phyloP scores from a whole-genome alignment of 2,329 filamentous ascomycete genomes.

The Corinectria fuckeliana region DNA sequence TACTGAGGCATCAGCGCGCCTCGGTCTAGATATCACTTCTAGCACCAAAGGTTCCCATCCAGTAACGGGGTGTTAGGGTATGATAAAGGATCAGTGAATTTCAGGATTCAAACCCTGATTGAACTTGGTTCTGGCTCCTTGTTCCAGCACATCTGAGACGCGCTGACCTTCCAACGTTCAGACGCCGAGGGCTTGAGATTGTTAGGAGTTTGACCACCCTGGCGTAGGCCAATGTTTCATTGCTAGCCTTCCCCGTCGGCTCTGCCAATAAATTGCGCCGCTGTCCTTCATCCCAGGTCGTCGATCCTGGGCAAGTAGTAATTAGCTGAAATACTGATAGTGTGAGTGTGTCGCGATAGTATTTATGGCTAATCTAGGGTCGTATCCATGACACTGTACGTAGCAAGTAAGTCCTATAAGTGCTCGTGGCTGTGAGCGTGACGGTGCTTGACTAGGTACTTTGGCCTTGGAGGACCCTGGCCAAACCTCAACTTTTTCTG shows the following conservation, averaged over 20 bases:
- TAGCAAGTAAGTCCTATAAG: not conserved
- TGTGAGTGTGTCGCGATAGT: too few relatives aligned
- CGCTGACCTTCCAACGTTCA: not conserved
- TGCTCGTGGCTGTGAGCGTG: not conserved
- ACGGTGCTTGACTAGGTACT: not conserved
- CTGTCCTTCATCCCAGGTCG: not conserved
- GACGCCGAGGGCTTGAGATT: not conserved
- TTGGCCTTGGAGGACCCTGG: not conserved
- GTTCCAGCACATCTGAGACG: not conserved
- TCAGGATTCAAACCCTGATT: not conserved
- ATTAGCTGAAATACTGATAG: not conserved
- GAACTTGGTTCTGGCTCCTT: not conserved
- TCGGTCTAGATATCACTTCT: not conserved
- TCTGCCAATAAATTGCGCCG: not conserved
- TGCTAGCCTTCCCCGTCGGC: not conserved
- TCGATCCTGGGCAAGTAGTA: too few relatives aligned
- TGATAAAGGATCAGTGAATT: not conserved
- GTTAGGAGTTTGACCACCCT: not conserved
- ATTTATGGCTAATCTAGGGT: too few relatives aligned
- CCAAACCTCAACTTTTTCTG: too few relatives aligned
- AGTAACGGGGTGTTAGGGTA: not conserved
- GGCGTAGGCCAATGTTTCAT: not conserved
- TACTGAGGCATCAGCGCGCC: too few relatives aligned
- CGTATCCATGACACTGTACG: too few relatives aligned
- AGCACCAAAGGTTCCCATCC: not conserved